phyloP scores from a whole-genome alignment of 148 eudicot genomes.

The Dianthus caryophyllus region DNA sequence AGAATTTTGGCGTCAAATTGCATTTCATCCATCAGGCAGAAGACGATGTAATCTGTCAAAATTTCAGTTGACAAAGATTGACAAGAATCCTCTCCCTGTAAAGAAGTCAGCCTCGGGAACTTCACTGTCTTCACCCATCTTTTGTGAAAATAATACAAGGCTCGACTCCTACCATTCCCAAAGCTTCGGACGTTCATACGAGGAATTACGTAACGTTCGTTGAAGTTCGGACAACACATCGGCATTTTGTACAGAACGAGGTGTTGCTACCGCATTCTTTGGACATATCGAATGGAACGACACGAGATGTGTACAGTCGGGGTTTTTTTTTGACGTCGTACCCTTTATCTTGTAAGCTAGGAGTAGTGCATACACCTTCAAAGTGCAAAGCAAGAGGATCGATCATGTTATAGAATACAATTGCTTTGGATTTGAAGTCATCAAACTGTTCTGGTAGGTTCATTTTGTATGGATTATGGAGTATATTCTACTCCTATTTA shows the following conservation, averaged over 20 bases:
- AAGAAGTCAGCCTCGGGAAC: background rate
- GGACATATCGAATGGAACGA: slow-evolving; percentile 13
- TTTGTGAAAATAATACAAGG: background rate
- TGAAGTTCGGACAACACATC: too few relatives aligned
- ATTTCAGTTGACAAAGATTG: background rate
- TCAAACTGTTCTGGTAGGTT: slow-evolving; percentile 4
- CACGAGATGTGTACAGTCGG: slow-evolving; percentile 28
- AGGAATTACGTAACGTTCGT: too few relatives aligned
- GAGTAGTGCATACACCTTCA: slow-evolving; percentile 7
- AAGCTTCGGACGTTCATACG: slow-evolving; percentile 12
- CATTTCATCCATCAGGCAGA: slow-evolving; percentile 18
- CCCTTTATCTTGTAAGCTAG: slow-evolving; percentile 5
- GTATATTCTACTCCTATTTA: too few relatives aligned
- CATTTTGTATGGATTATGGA: slow-evolving; percentile 12
- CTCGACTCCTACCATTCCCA: background rate
- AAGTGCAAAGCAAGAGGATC: slow-evolving; percentile 3
- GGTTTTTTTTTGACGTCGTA: slow-evolving; percentile 6
- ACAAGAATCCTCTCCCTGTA: slow-evolving; percentile 1
- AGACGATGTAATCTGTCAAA: background rate
- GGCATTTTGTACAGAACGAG: slow-evolving; percentile 20
- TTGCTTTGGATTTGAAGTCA: slow-evolving; percentile 17
- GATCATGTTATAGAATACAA: slow-evolving; percentile 8
- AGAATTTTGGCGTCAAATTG: background rate
- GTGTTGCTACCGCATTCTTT: slow-evolving; percentile 13
- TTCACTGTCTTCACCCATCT: background rate